phyloP scores from a whole-genome alignment of 345 rosid genomes.

The Lumnitzera racemosa region DNA sequence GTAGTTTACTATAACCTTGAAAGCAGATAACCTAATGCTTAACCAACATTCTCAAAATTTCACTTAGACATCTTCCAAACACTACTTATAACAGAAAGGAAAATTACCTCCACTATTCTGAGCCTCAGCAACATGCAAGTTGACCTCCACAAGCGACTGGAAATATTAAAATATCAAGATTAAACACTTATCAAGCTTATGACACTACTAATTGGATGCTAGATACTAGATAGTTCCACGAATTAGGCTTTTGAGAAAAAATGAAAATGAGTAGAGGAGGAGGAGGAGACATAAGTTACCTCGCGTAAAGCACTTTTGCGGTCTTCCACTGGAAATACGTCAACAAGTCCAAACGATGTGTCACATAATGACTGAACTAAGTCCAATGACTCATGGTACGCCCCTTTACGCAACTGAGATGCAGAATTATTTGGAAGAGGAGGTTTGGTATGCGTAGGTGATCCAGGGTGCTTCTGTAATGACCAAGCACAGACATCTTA shows the following conservation, averaged over 20 bases:
- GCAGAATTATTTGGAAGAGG: constrained; percentile 66
- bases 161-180: constrained; percentile 28
- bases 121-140: constrained; percentile 65
- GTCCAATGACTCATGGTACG: constrained; percentile 91
- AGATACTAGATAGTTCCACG: background rate
- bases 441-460: constrained; percentile 78
- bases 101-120: constrained; percentile 78
- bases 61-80: no score
- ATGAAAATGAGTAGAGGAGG: background rate
- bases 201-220: no score
- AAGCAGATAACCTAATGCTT: no score
- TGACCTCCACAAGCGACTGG: constrained; percentile 92
- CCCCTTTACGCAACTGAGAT: constrained; percentile 81
- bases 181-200: constrained; percentile 7
- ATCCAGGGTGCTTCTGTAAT: constrained; percentile 75
- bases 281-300: constrained; percentile 37
- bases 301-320: constrained; percentile 88
- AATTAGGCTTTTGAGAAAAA: constrained; percentile 8
- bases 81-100: background rate
- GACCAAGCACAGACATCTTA: background rate
- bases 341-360: constrained; percentile 91
- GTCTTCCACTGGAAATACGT: constrained; percentile 96
- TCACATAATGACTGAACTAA: constrained; percentile 89
- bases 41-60: no score
- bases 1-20: no score